Conservation (phyloP, 1,139 yeast genomes). For the Lodderomyces elongisporus region DNA sequence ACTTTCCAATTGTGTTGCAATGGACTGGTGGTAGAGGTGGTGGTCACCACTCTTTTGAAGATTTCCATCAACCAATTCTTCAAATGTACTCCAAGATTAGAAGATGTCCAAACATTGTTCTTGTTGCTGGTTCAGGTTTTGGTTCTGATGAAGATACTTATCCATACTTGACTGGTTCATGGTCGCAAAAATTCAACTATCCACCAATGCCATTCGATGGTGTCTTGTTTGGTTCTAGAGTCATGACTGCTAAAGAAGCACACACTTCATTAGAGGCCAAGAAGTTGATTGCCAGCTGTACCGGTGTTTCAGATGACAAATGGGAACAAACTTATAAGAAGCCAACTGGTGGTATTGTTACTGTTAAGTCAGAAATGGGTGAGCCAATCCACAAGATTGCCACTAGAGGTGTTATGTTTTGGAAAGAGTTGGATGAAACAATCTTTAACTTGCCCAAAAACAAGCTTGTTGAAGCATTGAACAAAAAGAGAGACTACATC, state of each 20-base stretch:
- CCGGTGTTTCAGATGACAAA: slow-evolving; percentile 81
- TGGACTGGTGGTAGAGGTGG: slow-evolving; percentile 99
- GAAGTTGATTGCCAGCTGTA: slow-evolving; percentile 80
- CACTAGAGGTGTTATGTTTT: slow-evolving; percentile 93
- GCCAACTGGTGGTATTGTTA: slow-evolving; percentile 94
- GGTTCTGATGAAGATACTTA: slow-evolving; percentile 96
- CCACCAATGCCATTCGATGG: slow-evolving; percentile 99
- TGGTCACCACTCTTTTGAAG: slow-evolving; percentile 99
- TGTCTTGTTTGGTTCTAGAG: slow-evolving; percentile 91
- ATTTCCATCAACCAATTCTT: slow-evolving; percentile 94
- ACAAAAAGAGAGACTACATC: slow-evolving; percentile 80
- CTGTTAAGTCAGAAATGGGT: slow-evolving; percentile 98
- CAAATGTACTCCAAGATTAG: slow-evolving; percentile 95
- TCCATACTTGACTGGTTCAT: slow-evolving; percentile 94
- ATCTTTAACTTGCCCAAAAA: slow-evolving; percentile 87
- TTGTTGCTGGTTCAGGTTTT: slow-evolving; percentile 97
- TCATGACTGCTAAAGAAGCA: slow-evolving; percentile 96
- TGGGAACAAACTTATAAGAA: slow-evolving; percentile 96
- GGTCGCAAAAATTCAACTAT: slow-evolving; percentile 80
- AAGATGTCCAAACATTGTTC: slow-evolving; percentile 80
- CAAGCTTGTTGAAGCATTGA: slow-evolving; percentile 77
- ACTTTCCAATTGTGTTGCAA: slow-evolving; percentile 92
- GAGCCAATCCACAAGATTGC: slow-evolving; percentile 99
- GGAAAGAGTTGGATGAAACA: slow-evolving; percentile 96
- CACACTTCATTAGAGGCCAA: slow-evolving; percentile 92